Base-by-base conservation (phyloP, 179 eudicot species). In the Carnegiea gigantea region DNA sequence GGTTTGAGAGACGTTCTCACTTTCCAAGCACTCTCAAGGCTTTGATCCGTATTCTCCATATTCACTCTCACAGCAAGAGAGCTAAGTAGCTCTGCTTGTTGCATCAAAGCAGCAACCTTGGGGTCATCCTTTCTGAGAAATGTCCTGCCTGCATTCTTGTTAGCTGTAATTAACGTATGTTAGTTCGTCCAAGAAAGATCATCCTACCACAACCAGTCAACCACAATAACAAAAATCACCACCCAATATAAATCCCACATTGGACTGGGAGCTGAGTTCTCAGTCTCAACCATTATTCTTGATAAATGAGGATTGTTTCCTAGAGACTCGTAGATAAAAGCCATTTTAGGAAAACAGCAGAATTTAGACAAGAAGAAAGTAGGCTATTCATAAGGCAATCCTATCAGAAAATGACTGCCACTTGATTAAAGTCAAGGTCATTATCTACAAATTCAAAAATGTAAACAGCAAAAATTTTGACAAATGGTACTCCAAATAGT, bases 31-130 rank as follows among this genome's bases (percentile, higher is more conserved):
- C 85, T 88, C 89, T 95, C 99, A 82, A 92, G 90, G 84, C 93
- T 96, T 86, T 89, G 91, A 11, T 89, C 93, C 11, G 93, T 86
- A 53, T 90, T 89, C 83, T 94, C 98, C 79, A 85, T 76, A 80
- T 92, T 93, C 67, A 94, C 93, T 92, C 92, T 93, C 33, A 82
- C 82, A 51, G 99, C 97, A 80, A 96, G 96, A 48, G 99, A 94
- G 88, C 95, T 93, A 62, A 96, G 97, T 60, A 96, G 83, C 86
- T 96, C 98, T 60, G 97, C 99, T 92, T 95, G 99, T 85, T 96
- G 95, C 85, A 93, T 84, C 89, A 96, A 82, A 54, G 95, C 98
- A 75, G 88, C 82, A 68, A 94, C 86, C 91, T 89, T 96, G 9
- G 99, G 98, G 82, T 94, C 96, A 84, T 92, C 95, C 89, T 89